These are phyloP conservation scores for Zygosaccharomyces bisporus DNA, from an alignment of 805 yeast species.

Conservation along the genomic window DNA sequence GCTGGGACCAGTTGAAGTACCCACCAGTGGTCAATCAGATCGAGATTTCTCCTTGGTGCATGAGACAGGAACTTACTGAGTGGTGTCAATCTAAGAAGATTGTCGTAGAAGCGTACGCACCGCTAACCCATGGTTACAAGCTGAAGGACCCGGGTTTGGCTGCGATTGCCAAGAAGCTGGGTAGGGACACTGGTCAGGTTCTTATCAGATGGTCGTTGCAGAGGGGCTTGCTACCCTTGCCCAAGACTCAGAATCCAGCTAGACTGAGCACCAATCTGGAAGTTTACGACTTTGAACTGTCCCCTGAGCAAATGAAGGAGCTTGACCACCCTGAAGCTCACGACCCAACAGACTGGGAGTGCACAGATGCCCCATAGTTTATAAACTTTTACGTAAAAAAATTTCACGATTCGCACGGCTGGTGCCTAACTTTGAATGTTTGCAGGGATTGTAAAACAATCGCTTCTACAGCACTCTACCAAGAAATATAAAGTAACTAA, in stretches of 20 bases:
- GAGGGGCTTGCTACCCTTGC: slow-evolving; percentile 68
- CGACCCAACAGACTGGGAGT: slow-evolving; percentile 77
- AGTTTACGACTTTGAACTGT: slow-evolving; percentile 48
- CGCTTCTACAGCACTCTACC: too few relatives aligned
- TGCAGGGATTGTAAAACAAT: too few relatives aligned
- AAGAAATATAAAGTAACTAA: background rate
- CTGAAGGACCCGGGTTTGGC: slow-evolving; percentile 51
- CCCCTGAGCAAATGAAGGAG: slow-evolving; percentile 39
- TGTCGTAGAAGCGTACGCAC: slow-evolving; percentile 72
- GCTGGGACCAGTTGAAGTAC: slow-evolving; percentile 50
- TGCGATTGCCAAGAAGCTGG: slow-evolving; percentile 47
- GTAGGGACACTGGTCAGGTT: slow-evolving; percentile 56
- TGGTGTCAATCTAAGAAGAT: slow-evolving; percentile 55
- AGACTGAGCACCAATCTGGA: slow-evolving; percentile 55
- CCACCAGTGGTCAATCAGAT: slow-evolving; percentile 77
- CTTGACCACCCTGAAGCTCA: slow-evolving; percentile 53
- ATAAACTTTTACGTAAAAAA: slow-evolving; percentile 1
- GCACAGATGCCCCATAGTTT: slow-evolving; percentile 51
- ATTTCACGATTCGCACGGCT: background rate
- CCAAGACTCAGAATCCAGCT: slow-evolving; percentile 53
- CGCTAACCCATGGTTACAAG: slow-evolving; percentile 63
- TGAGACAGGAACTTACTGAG: slow-evolving; percentile 58
- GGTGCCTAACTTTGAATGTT: too few relatives aligned
- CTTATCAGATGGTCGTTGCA: slow-evolving; percentile 69
- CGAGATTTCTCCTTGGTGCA: slow-evolving; percentile 83